Base-by-base conservation (phyloP, 176 grass and related monocot species). In the Hyparrhenia diplandra region DNA sequence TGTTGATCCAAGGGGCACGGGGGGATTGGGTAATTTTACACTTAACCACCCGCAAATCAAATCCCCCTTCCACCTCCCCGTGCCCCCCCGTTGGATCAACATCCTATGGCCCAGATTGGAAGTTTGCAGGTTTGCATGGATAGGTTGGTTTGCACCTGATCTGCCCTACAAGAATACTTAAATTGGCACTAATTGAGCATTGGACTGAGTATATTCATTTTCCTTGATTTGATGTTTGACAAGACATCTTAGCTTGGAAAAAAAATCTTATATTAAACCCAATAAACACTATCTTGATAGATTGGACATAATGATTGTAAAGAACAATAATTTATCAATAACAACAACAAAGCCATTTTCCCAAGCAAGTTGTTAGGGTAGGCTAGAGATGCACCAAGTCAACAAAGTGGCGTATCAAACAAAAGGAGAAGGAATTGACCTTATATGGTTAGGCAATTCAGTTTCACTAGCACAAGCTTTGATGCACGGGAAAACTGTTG, bases 401-500 rank as follows among this genome's bases (percentile, higher is more conserved):
- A 65, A 80, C 13, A 74, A 85, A 65, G n/a, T 58, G 9, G 0
- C 21, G 82, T 51, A 79, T 45, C 21, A 68, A 60, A 75, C 46
- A 20, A 78, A 47, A 72, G 27, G 78, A 58, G 27, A 81, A 69
- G n/a, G 41, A 85, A 71, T 27, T 73, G 67, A 93, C 92, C 88
- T 91, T 95, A 91, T 93, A 87, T 98, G 92, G 55, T 88, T 90
- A 59, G 88, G 92, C 75, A 98, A 84, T 74, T 92, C 86, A 2
- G 80, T 85, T 71, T 93, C 90, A 88, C 82, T 93, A 80, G 87
- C 82, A 83, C 96, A 98, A 62, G 92, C 92, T 75, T 98, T 90
- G 45, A 98, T 95, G 78, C 92, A 98, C 31, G 92, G n/a, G 75
- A 95, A 93, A 78, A 91, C 92, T 76, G 95, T 98, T 46, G 88